Evolutionary conservation across 1,284 basidiomycete genomes (phyloP).

Genomic region (Erythrobasidium hasegawianum): DNA sequence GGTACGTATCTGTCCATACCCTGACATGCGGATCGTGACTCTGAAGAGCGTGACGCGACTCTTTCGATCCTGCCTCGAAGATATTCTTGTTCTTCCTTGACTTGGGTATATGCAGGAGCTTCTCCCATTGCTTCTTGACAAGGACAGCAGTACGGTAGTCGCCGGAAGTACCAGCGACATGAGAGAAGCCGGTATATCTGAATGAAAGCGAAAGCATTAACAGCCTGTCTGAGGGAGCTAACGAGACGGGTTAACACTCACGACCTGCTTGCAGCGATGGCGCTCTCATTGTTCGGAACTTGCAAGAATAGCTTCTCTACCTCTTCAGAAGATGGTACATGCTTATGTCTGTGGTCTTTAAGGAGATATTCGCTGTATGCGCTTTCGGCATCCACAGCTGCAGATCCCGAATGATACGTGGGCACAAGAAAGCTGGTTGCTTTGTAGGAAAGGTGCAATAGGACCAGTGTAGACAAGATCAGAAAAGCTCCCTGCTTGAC

Average conservation of each 20-base stretch:
- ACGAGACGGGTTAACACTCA: neutral
- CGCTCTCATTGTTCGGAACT: slow-evolving; percentile 28
- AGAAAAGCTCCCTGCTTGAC: too few species aligned
- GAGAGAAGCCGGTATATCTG: slow-evolving; percentile 36
- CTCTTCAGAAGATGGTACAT: slow-evolving; percentile 2
- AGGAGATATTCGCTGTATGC: slow-evolving; percentile 5
- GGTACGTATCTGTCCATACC: slow-evolving; percentile 78
- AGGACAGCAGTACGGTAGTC: slow-evolving; percentile 38
- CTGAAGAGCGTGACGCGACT: slow-evolving; percentile 21
- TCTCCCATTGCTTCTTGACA: slow-evolving; percentile 42
- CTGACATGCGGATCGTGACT: slow-evolving; percentile 50
- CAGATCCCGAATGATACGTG: too few species aligned
- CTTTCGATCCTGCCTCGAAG: slow-evolving; percentile 40
- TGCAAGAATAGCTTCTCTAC: slow-evolving; percentile 21
- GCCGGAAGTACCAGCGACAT: slow-evolving; percentile 42
- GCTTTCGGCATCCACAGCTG: too few species aligned
- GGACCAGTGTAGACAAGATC: too few species aligned
- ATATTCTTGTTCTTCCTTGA: slow-evolving; percentile 30
- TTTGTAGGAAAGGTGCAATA: too few species aligned
- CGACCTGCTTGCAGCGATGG: slow-evolving; percentile 27
- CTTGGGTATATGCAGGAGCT: slow-evolving; percentile 34
- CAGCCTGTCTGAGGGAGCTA: too few species aligned
- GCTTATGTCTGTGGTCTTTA: neutral
- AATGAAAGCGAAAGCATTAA: neutral
- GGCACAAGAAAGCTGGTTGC: too few species aligned